Base-by-base conservation (phyloP, 2,329 filamentous ascomycete species). In the Metarhizium robertsii region DNA sequence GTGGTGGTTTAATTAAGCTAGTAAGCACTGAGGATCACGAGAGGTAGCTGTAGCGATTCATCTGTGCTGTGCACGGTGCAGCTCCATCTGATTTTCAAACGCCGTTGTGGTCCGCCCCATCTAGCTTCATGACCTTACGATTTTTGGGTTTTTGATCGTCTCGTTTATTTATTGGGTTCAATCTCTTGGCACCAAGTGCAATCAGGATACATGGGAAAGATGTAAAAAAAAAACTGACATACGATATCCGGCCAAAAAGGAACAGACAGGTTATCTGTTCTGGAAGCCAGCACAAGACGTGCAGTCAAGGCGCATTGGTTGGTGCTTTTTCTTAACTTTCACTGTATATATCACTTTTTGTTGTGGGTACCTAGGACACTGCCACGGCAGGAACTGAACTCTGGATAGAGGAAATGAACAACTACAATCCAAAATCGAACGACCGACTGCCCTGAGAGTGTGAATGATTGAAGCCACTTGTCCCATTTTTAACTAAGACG, bases 1-100 rank as follows among this genome's bases (percentile, higher is more conserved):
- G 34, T 83, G 79, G 79, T 75, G 64, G 55, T 79, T 80, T 67
- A 73, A 66, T 63, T 72, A 70, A 66, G 57, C 52, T 20, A 25
- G 14, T 32, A 32, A 36, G 11, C 10, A 6, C n/a, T n/a, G 10
- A 48, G 42, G 20, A 52, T 47, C 42, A 7, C 10, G 42, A 10
- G 8, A 48, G 14, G 25, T 30, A 30, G 7, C 25, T 29, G 45
- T 30, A 14, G 45, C 45, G 4, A 6, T 10, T n/a, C 11, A 18
- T n/a, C 43, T 59, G 60, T 58, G 55, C 54, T 42, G 58, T 18
- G 58, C 59, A 59, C 57, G 52, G 43, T 38, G 47, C 48, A 53
- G 50, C 29, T 32, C 55, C 25, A 36, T 29, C 25, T 3, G 25
- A 25, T 20, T 46, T 38, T 20, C 43, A 45, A 38, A 47, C 13